These are phyloP conservation scores for Pigoraptor vietnamica DNA, from an alignment of 78 protist genomes.

Conservation along the genomic window DNA sequence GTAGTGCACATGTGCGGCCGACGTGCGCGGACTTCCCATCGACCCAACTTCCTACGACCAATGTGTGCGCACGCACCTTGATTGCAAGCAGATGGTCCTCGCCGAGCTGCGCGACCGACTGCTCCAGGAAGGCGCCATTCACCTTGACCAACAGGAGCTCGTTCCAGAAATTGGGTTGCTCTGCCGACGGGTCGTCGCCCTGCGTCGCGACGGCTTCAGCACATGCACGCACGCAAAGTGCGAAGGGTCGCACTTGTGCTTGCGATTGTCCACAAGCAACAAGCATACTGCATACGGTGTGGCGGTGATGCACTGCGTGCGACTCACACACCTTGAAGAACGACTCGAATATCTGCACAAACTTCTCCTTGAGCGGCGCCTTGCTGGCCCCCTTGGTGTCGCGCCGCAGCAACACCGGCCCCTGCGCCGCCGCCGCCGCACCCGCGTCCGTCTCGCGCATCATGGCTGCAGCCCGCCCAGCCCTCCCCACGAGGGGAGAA, in stretches of 20 bases:
- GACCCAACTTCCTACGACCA: too few species aligned
- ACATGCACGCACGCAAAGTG: too few species aligned
- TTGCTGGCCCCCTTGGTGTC: not conserved
- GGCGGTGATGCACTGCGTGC: too few species aligned
- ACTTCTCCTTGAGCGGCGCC: slow-evolving; percentile 1
- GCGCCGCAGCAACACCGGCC: not conserved
- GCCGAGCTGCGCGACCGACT: not conserved
- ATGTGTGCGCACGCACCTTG: not conserved
- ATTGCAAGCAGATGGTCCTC: not conserved
- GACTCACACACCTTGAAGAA: not conserved
- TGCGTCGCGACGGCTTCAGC: too few species aligned
- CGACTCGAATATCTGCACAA: not conserved
- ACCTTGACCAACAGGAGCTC: not conserved
- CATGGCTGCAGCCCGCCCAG: too few species aligned
- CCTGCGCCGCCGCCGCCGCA: not conserved
- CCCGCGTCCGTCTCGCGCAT: not conserved
- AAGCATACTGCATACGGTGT: too few species aligned
- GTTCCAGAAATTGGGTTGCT: not conserved
- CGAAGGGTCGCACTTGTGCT: too few species aligned
- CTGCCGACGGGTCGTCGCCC: not conserved
- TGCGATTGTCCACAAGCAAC: too few species aligned
- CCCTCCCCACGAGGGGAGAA: too few species aligned
- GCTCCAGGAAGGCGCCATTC: not conserved
- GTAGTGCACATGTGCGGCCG: too few species aligned
- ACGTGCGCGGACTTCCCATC: too few species aligned